Conservation (phyloP, 2,329 filamentous ascomycete species). For the Venturia aucupariae region DNA sequence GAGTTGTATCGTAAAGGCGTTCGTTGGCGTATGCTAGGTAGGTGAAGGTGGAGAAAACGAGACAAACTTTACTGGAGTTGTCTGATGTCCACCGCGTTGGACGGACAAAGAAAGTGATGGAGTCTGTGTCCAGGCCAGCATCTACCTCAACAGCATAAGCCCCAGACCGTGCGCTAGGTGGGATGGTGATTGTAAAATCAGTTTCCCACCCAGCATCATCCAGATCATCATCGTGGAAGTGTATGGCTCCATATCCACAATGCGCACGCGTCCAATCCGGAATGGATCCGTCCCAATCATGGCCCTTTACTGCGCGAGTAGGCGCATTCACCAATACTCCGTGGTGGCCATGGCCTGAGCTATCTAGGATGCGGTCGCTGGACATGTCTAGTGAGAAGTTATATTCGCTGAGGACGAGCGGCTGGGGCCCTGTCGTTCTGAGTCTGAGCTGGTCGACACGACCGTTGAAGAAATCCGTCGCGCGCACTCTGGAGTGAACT, state of each 20-base stretch:
- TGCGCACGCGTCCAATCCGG: conserved; percentile 26
- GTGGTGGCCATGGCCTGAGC: not conserved
- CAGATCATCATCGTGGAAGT: conserved; percentile 32
- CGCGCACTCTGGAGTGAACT: not conserved
- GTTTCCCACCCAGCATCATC: conserved; percentile 30
- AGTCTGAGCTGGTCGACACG: not conserved
- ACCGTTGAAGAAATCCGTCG: not conserved
- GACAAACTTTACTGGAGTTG: not conserved
- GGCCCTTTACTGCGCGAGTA: not conserved
- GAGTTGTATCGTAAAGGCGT: not conserved
- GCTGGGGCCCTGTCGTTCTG: not conserved
- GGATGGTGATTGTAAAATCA: conserved; percentile 24
- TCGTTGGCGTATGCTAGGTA: not conserved
- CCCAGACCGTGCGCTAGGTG: conserved; percentile 12
- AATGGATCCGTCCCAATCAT: not conserved
- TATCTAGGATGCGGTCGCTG: not conserved
- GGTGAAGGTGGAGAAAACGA: not conserved
- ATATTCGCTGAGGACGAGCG: not conserved
- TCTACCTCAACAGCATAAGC: not conserved
- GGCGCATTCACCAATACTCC: not conserved
- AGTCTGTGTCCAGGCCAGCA: not conserved
- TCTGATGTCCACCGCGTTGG: not conserved
- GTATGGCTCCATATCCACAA: conserved; percentile 30
- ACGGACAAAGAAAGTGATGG: not conserved
- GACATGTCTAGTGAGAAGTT: not conserved